Conservation (phyloP, 2,329 filamentous ascomycete species). For the Tolypocladium ovalisporum region DNA sequence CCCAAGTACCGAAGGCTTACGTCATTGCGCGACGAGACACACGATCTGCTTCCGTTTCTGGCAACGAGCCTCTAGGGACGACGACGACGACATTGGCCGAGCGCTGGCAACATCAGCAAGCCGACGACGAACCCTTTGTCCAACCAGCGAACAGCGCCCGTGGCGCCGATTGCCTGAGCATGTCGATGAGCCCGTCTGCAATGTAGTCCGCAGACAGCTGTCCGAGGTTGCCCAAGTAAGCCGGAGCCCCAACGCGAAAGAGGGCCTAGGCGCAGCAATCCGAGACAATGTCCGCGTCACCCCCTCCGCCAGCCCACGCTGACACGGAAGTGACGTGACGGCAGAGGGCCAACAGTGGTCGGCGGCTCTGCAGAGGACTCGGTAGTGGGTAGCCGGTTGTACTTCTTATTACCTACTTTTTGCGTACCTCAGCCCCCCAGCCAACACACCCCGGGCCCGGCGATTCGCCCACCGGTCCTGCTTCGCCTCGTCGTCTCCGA, state of each 20-base stretch:
- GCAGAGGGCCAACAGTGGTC: too few species aligned
- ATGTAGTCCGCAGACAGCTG: too few species aligned
- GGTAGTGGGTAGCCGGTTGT: too few species aligned
- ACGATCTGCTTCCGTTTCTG: background rate
- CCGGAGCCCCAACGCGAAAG: background rate
- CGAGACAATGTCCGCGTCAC: background rate
- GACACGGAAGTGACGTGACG: too few species aligned
- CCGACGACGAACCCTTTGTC: too few species aligned
- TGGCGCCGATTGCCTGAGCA: too few species aligned
- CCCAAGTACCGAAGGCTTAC: background rate
- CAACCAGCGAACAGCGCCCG: background rate
- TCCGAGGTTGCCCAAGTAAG: background rate
- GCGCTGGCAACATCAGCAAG: background rate
- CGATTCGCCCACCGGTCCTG: background rate
- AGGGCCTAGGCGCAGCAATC: background rate
- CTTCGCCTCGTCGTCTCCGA: background rate
- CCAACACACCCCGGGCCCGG: background rate
- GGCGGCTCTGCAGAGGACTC: too few species aligned
- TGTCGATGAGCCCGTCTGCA: too few species aligned
- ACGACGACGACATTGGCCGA: too few species aligned
- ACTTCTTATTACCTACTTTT: background rate
- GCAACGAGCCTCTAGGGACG: background rate
- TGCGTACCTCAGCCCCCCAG: background rate
- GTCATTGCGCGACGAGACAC: background rate
- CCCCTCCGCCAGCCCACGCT: background rate